Percentiles rank a stretch among this genome's conserved stretches.
Conservation (phyloP, 1,284 basidiomycete species). For the Tausonia pullulans region DNA sequence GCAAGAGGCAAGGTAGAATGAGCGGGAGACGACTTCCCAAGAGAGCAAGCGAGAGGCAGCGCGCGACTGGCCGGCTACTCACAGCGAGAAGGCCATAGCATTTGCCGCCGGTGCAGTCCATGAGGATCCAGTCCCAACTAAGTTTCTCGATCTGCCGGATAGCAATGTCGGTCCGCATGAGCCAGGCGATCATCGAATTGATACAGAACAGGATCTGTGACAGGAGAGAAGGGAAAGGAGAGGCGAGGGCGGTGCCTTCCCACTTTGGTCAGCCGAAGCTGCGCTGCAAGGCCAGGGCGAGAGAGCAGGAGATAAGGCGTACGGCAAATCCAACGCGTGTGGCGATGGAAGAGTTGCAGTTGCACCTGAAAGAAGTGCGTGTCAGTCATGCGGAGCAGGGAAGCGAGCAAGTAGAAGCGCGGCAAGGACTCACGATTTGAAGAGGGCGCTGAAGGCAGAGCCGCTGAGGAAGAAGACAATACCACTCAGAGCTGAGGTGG, state of each 20-base stretch:
- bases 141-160: slow-evolving; percentile 82
- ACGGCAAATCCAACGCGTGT: slow-evolving; percentile 94
- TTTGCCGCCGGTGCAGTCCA: slow-evolving; percentile 84
- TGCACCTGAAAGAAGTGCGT: background rate
- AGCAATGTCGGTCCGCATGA: slow-evolving; percentile 82
- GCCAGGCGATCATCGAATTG: slow-evolving; percentile 93
- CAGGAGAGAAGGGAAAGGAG: background rate
- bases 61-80: slow-evolving; percentile 26
- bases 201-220: slow-evolving; percentile 81
- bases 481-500: slow-evolving; percentile 66
- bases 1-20: too few species aligned
- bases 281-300: background rate
- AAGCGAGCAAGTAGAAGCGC: too few species aligned
- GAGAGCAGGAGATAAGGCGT: slow-evolving; percentile 26
- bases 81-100: slow-evolving; percentile 98
- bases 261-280: background rate
- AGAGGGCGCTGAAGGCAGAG: slow-evolving; percentile 78
- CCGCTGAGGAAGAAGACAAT: slow-evolving; percentile 25
- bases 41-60: background rate
- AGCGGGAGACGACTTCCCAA: background rate
- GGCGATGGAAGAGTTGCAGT: slow-evolving; percentile 56
- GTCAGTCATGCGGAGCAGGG: too few species aligned
- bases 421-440: slow-evolving; percentile 55
- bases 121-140: slow-evolving; percentile 95
- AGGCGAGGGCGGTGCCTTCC: background rate